Evolutionary conservation across 345 rosid species (phyloP).

Genomic region (Noccaea caerulescens): DNA sequence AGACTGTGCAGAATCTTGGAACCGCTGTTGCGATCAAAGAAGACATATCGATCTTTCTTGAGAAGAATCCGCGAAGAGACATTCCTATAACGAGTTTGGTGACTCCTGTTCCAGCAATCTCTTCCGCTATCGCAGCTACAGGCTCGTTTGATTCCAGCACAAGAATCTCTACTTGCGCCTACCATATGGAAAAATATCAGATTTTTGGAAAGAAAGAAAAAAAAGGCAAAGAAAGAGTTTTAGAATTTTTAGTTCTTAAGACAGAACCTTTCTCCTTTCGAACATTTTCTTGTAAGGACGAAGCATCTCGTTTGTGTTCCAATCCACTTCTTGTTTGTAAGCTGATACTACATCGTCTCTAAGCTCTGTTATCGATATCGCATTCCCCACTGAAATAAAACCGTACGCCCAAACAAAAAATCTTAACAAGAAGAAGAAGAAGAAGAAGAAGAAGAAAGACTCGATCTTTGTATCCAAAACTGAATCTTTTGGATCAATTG

Average conservation of each 20-base stretch:
- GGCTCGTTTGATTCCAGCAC: conserved; percentile 71
- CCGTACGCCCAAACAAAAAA: background rate
- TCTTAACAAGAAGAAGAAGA: too few relatives aligned
- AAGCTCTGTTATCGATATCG: conserved; percentile 68
- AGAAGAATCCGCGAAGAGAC: conserved; percentile 60
- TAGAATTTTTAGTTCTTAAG: conserved; percentile 4
- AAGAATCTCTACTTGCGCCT: conserved; percentile 66
- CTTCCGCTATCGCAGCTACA: conserved; percentile 70
- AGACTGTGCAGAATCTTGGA: conserved; percentile 80
- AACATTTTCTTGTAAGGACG: conserved; percentile 72
- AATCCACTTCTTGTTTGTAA: conserved; percentile 71
- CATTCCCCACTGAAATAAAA: conserved; percentile 69
- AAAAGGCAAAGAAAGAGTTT: background rate
- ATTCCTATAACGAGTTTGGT: conserved; percentile 83
- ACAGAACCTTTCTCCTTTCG: conserved; percentile 62
- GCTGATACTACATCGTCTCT: conserved; percentile 78
- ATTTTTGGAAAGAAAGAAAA: conserved; percentile 6
- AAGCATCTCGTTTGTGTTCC: conserved; percentile 60
- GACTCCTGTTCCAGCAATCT: conserved; percentile 52
- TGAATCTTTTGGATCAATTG: background rate
- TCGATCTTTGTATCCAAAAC: conserved; percentile 20
- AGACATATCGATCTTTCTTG: conserved; percentile 56
- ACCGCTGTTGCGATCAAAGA: conserved; percentile 61
- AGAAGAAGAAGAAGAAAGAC: background rate
- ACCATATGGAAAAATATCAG: background rate